Evolutionary conservation across 768 basidiomycete genomes (phyloP), one percentile per base, ranked within the genome.

Genomic region (Tephrocybe sp.): DNA sequence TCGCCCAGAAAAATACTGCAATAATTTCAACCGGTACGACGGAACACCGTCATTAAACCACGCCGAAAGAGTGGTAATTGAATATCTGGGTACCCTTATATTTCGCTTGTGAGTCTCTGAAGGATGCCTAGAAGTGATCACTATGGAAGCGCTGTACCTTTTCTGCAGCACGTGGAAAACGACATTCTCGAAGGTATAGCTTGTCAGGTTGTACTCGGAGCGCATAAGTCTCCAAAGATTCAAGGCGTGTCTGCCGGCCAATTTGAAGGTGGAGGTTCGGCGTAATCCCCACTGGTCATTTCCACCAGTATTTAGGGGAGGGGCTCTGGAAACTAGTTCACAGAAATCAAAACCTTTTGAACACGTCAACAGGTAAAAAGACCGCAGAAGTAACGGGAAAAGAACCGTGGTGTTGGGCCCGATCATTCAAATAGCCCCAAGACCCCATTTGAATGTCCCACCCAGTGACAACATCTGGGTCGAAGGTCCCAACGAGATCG

Each of bases 141-240:
- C 21, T n/a, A 24, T 39, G 28, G 17, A 42, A 8, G n/a, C 23
- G 23, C 38, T 75, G 28, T 51, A 92, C 96, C 95, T 77, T 67
- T 76, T 75, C 37, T 78, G 80, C 5, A 99, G 73, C 17, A 95
- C 63, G 57, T 96, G 85, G 62, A 93, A 94, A 0, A 76, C 90
- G 0, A 91, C 85, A 58, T 95, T 93, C 69, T 98, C 96, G 56
- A 98, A 88, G 0, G 90, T 84, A 67, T 98, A 94, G 53, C 80
- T 84, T 30, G 77, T 80, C 48, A 98, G 68, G 17, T 77, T 83
- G 53, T 85, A 80, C 60, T 98, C 96, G 1, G 84, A 81, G 28
- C 93, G 85, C 80, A 98, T 90, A 45, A 98, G 82, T 49, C 94
- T 77, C 94, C 94, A 98, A 12, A 92, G 69, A 58, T 98, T 97